Evolutionary conservation across 768 basidiomycete genomes (phyloP), one percentile per base, ranked within the genome.

Genomic region (Panaeolus cyanescens): DNA sequence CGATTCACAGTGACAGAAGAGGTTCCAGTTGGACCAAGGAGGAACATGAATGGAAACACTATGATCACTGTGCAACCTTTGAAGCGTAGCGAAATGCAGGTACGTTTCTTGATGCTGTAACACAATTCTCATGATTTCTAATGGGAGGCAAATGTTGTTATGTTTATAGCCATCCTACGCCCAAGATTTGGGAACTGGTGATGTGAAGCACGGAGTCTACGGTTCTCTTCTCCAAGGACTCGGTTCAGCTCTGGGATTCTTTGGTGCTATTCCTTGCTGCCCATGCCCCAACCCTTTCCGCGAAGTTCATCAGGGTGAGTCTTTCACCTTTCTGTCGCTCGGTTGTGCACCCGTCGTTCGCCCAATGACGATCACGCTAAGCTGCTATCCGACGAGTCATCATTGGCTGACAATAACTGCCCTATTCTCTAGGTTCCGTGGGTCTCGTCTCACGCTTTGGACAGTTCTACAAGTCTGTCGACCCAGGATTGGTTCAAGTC

Each of bases 381-480:
- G 45, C 45, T 50, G 45, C 19, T 50, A 42, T 28, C 4, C 45
- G 12, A 50, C 50, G n/a, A 58, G 25, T 6, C 12, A 25, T n/a
- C 12, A 32, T 13, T 30, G 2, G 4, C 55, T 36, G 28, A 50
- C 39, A 54, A 20, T 56, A 55, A 61, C 70, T 65, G 67, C 70
- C 56, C 75, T 64, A 42, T 19, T 25, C 60, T 58, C 53, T 68
- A 92, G 93, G 94, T 30, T 88, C 89, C 59, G 93, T 96, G 65
- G 96, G 96, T 59, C 82, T 99, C 61, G 88, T 99, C 70, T 89
- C 92, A 33, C 89, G 95, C 61, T 98, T 98, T 69, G 96, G 96
- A 54, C 86, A 96, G 71, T 96, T 98, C 83, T 96, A 96, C 86
- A 94, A 92, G 76, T 89, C 93, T 7, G 94, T 96, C 67, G 94